Conservation (phyloP, 2,329 filamentous ascomycete genomes). For the Sporothrix phasma region DNA sequence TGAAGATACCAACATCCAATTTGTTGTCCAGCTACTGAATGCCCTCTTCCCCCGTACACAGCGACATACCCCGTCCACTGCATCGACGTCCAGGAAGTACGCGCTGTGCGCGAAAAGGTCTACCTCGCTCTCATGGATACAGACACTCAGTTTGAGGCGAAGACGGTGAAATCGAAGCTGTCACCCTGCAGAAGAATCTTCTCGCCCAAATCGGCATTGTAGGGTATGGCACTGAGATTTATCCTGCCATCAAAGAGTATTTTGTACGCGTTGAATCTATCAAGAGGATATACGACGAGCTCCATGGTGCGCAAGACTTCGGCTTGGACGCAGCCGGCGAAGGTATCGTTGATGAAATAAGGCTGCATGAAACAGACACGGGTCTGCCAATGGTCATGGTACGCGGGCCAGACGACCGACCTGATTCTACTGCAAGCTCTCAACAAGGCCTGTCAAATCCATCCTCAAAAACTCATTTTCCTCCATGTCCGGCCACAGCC, state of each 20-base stretch:
- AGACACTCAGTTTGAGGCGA: background rate
- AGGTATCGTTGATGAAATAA: too few relatives aligned
- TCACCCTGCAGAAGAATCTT: background rate
- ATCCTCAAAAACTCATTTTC: slow-evolving; percentile 14
- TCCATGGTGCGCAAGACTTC: background rate
- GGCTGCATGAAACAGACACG: too few relatives aligned
- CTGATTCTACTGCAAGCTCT: background rate
- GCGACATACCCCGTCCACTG: slow-evolving; percentile 15
- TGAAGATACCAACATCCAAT: background rate
- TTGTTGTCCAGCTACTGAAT: slow-evolving; percentile 19
- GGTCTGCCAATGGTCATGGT: background rate
- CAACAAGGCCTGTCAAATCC: slow-evolving; percentile 1
- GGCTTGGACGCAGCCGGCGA: too few relatives aligned
- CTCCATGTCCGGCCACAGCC: slow-evolving; percentile 6
- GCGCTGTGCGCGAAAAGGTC: slow-evolving; percentile 10
- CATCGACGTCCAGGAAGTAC: slow-evolving; percentile 11
- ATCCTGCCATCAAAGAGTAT: slow-evolving; percentile 13
- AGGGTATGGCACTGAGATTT: slow-evolving; percentile 12
- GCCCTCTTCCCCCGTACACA: slow-evolving; percentile 20
- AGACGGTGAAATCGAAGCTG: background rate
- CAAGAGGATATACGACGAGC: background rate
- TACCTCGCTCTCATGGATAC: slow-evolving; percentile 13
- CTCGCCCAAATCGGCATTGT: slow-evolving; percentile 9
- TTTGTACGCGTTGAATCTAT: slow-evolving; percentile 4
- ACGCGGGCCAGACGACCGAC: background rate